Base-by-base conservation (phyloP, 257 asterid species). In the Eucommia ulmoides region DNA sequence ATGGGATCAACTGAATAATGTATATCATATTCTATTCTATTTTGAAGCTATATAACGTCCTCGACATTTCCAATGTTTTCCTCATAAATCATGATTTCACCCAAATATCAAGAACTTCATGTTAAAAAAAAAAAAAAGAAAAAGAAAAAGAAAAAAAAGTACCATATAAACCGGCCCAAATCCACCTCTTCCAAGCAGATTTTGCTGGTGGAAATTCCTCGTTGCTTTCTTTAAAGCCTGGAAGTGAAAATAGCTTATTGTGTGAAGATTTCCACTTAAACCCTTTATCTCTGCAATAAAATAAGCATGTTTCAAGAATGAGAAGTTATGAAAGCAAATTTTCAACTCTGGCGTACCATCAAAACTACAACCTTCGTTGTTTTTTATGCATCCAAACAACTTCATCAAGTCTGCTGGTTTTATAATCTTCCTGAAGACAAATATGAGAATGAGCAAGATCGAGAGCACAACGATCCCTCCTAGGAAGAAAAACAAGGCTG, bases 91-190 rank as follows among this genome's bases (percentile, higher is more conserved):
- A n/a, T n/a, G n/a, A n/a, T n/a, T n/a, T n/a, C n/a, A n/a, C n/a
- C n/a, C n/a, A n/a, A n/a, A n/a, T n/a, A n/a, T n/a, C n/a, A n/a
- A n/a, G n/a, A n/a, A n/a, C n/a, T n/a, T n/a, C n/a, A n/a, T n/a
- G n/a, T n/a, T n/a, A n/a, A n/a, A n/a, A n/a, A n/a, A n/a, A n/a
- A n/a, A n/a, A n/a, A n/a, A n/a, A n/a, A n/a, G n/a, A n/a, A n/a
- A n/a, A n/a, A n/a, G n/a, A n/a, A n/a, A n/a, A n/a, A n/a, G n/a
- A n/a, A n/a, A n/a, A n/a, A n/a, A n/a, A n/a, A n/a, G 17, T 79
- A 84, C 95, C 86, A 66, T 66, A 71, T 59, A 84, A 35, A 84
- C 95, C 0, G 95, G 93, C 24, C 95, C 95, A 45, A 84, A 84
- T 67, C 95, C 95, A 58, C 95, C 95, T 64, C 82, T 63, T 29